phyloP scores from a whole-genome alignment of 768 basidiomycete genomes.

The Panaeolus cyanescens region DNA sequence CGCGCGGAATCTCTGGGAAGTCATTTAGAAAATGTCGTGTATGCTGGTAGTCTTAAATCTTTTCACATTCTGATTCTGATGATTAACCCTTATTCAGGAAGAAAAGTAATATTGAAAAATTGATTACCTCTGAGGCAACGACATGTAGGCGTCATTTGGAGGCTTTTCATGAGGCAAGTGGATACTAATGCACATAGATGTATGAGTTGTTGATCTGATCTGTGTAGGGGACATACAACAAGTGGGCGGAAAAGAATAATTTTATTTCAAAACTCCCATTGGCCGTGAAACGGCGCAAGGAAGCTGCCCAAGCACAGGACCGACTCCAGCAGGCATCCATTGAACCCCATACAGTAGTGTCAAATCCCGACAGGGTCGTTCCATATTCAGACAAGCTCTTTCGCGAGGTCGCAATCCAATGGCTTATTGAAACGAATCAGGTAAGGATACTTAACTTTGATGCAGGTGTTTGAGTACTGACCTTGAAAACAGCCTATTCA shows the following conservation, averaged over 20 bases:
- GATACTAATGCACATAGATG: neutral
- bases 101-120: neutral
- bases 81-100: neutral
- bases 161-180: conserved; percentile 10
- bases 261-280: conserved; percentile 31
- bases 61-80: neutral
- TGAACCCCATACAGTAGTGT: conserved; percentile 21
- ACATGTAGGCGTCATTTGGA: conserved; percentile 16
- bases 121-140: conserved; percentile 9
- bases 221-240: conserved; percentile 16
- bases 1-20: neutral
- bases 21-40: neutral
- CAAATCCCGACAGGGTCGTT: conserved; percentile 15
- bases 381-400: conserved; percentile 31
- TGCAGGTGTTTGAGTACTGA: conserved; percentile 1
- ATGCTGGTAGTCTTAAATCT: neutral
- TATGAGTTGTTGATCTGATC: neutral
- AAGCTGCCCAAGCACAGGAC: neutral
- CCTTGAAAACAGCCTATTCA: conserved; percentile 24
- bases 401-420: conserved; percentile 30
- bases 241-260: conserved; percentile 25
- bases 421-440: conserved; percentile 42
- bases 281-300: conserved; percentile 18
- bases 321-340: conserved; percentile 17
- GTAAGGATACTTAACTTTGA: conserved; percentile 16